Percentiles rank a stretch among this genome's conserved stretches.
Evolutionary conservation across 176 grass and related monocot species (phyloP).

Genomic region (Avena atlantica): DNA sequence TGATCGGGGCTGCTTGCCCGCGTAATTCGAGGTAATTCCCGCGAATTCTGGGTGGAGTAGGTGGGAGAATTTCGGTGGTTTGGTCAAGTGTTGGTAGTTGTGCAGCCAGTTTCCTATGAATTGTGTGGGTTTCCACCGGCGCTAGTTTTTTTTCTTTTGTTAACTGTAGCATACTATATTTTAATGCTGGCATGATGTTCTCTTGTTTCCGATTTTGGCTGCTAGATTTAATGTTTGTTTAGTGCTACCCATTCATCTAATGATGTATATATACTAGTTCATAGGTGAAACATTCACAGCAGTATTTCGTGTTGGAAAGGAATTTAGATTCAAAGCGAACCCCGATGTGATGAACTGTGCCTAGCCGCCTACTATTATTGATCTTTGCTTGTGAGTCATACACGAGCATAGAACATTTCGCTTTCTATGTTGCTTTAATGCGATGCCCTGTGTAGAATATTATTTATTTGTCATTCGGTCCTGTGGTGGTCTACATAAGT

Average conservation of each 20-base stretch:
- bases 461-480: neutral
- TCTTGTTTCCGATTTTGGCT: neutral
- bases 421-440: constrained; percentile 30
- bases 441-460: constrained; percentile 11
- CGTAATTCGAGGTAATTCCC: constrained; percentile 45
- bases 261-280: neutral
- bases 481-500: neutral
- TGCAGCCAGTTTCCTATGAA: constrained; percentile 15
- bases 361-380: neutral
- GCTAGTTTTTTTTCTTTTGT: neutral
- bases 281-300: neutral
- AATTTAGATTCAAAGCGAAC: neutral
- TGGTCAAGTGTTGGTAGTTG: neutral
- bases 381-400: neutral
- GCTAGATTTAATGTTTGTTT: neutral
- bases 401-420: neutral
- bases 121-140: neutral
- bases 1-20: neutral
- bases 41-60: neutral
- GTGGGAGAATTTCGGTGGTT: constrained; percentile 28
- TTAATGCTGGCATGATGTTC: neutral
- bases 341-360: neutral
- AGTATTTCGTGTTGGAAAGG: neutral
- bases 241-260: neutral
- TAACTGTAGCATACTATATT: neutral